phyloP scores from a whole-genome alignment of 139 green algal genomes.

The Trebouxia sp. region DNA sequence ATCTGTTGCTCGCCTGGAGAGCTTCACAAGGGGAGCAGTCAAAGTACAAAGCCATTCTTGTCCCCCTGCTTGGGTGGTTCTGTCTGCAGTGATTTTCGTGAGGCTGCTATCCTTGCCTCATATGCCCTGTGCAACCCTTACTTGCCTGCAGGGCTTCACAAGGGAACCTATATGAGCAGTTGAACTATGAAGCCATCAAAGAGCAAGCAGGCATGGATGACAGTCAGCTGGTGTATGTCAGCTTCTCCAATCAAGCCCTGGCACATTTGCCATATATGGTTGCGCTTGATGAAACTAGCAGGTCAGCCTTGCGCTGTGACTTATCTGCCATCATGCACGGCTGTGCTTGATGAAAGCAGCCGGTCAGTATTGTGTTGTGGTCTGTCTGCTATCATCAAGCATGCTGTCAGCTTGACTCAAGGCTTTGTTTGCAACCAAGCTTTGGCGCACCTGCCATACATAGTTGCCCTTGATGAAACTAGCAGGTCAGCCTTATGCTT shows the following conservation, averaged over 20 bases:
- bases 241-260: conserved; percentile 31
- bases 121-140: too few relatives aligned
- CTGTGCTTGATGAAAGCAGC: not conserved
- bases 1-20: too few relatives aligned
- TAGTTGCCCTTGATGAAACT: not conserved
- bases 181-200: conserved; percentile 39
- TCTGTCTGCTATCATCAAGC: not conserved
- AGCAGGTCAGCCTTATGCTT: not conserved
- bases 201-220: conserved; percentile 23
- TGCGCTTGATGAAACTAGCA: conserved; percentile 48
- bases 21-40: conserved; percentile 16
- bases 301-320: not conserved
- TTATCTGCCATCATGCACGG: not conserved
- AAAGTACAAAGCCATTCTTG: conserved; percentile 37
- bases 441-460: not conserved
- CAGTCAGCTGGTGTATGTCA: conserved; percentile 37
- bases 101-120: too few relatives aligned
- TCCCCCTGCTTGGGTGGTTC: too few relatives aligned
- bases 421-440: too few relatives aligned
- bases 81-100: too few relatives aligned
- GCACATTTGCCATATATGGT: conserved; percentile 63
- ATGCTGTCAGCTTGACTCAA: too few relatives aligned
- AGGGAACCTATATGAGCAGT: conserved; percentile 20
- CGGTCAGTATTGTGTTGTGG: not conserved
- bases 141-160: conserved; percentile 29